Evolutionary conservation across 768 basidiomycete species (phyloP), one percentile per base, ranked within the genome.

Genomic region (Rhodotorula taiwanensis): DNA sequence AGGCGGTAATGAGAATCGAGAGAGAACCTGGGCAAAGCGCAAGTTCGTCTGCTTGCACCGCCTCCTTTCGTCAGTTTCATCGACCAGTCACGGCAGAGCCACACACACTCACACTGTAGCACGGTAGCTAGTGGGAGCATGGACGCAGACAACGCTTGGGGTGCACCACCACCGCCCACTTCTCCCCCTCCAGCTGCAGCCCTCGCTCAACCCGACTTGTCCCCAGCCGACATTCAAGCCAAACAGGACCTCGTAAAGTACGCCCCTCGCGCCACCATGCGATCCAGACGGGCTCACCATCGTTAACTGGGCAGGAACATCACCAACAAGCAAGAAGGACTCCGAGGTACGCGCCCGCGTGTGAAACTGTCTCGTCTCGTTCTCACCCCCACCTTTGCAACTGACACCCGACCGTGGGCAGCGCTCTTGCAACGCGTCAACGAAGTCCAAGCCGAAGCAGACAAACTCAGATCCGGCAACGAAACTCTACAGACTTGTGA

Each of bases 401-500:
- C 59, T 39, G 27, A 41, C 30, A 0, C 20, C 34, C 27, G 14
- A 15, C 1, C 20, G 14, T 11, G 5, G 15, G 6, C 58, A 68
- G 67, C 67, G 2, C 58, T 68, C 5, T 16, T 68, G 11, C 48
- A 64, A 13, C 42, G 67, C 4, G 57, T 64, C 0, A 9, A 34
- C 9, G 45, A 60, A 21, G 67, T 68, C 21, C 62, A 63, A 52
- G 62, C 55, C 42, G 67, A 68, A 41, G 55, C 50, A 28, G 44
- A 23, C 14, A 68, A 68, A 52, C 55, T 64, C 41, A 60, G 54
- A 31, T 33, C 51, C 3, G 67, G 59, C 34, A 68, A 68, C 50
- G 62, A 64, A 48, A 68, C 67, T 4, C 58, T 68, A 13, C 67
- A 68, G 44, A 64, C 62, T 42, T 68, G 62, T 64, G 11, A 28